Evolutionary conservation across 441 rosid species (phyloP), one percentile per base, ranked within the genome.

Genomic region (Arabidopsis lyrata): DNA sequence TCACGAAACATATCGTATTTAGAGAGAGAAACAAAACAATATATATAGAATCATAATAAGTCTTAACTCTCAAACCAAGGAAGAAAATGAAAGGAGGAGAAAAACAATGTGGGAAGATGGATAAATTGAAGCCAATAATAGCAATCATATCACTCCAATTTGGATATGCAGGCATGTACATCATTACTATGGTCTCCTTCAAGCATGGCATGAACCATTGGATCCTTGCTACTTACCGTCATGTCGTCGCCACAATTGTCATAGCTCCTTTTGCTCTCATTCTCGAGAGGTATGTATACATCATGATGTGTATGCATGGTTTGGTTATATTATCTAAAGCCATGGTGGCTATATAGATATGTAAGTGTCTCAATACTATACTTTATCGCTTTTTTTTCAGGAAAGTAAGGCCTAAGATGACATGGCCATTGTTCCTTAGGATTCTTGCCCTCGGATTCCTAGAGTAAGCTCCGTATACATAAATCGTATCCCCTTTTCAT

Each of bases 111-210:
- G 44, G 66, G 11, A 22, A 53, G 42, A 6, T 90, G 11, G 70
- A 70, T 27, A 87, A 81, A 54, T 14, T 72, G 52, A 95, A 89
- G 54, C 97, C 95, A 32, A 90, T 85, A 76, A 18, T 92, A 64
- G 93, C 92, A 2, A 92, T 95, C 24, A 55, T 90, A 63, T 85
- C 87, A 45, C 82, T 95, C 57, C 97, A 95, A 48, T 89, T 95
- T 70, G 99, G 99, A 16, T 92, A 79, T 71, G 89, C 97, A 14
- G 99, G 99, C 76, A 85, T 90, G 96, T 94, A 88, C 65, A 84
- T 94, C 24, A 71, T 94, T 16, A 64, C 88, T 34, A 81, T 86
- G 87, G 84, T 92, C 62, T 85, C 93, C 24, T 63, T 95, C n/a
- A 89, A 87, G 47, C 89, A 75, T 70, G 99, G 99, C 45, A 86